Evolutionary conservation across 108 stramenopile genomes (phyloP).

Genomic region (Epithemia pelagica): DNA sequence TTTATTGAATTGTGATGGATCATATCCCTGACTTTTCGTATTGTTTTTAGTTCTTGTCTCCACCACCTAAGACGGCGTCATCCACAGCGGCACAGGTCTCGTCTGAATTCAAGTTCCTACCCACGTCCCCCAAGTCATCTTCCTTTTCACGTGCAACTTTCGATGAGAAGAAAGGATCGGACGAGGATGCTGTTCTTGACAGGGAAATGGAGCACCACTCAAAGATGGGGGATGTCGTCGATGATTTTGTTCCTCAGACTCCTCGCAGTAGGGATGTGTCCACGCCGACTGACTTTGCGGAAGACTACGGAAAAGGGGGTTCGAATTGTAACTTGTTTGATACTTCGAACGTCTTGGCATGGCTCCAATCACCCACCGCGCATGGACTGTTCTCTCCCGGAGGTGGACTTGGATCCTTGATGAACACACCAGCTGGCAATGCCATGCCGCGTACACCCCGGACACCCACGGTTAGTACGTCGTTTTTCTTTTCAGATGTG

Average conservation of each 20-base stretch:
- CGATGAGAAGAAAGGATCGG: not conserved
- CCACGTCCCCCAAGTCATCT: not conserved
- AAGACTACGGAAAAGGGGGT: conserved; percentile 66
- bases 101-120: not conserved
- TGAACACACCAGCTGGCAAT: conserved; percentile 53
- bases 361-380: conserved; percentile 72
- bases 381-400: conserved; percentile 79
- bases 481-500: conserved; percentile 59
- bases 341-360: conserved; percentile 61
- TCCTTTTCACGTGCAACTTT: not conserved
- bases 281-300: conserved; percentile 79
- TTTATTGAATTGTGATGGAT: no score
- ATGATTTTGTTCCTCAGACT: not conserved
- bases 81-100: no score
- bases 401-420: conserved; percentile 38
- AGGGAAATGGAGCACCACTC: not conserved
- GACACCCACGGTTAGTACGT: conserved; percentile 50
- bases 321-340: conserved; percentile 27
- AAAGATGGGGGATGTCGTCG: not conserved
- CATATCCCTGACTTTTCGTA: no score
- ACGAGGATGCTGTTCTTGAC: not conserved
- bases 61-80: no score
- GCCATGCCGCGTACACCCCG: conserved; percentile 40
- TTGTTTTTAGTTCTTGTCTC: no score
- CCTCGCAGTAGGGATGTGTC: conserved; percentile 8